These are phyloP conservation scores for Capsicum pubescens DNA, from an alignment of 257 asterid genomes.

Conservation along the genomic window DNA sequence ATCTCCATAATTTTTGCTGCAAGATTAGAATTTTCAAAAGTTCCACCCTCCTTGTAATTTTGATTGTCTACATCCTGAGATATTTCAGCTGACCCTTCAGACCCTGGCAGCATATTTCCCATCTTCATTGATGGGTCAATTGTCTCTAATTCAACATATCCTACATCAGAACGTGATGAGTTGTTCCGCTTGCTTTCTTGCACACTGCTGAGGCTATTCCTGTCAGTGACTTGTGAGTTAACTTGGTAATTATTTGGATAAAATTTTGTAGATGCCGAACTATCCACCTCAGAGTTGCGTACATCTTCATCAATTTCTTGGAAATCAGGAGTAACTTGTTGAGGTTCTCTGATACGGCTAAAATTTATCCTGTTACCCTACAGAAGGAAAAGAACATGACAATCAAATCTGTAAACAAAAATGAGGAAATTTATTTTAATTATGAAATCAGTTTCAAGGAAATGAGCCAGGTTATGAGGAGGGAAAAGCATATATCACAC, in stretches of 20 bases:
- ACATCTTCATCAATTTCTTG: slow-evolving; percentile 52
- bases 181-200: too few relatives aligned
- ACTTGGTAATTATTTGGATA: slow-evolving; percentile 65
- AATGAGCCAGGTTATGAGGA: slow-evolving; percentile 15
- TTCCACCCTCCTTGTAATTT: too few relatives aligned
- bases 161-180: too few relatives aligned
- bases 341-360: slow-evolving; percentile 61
- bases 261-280: slow-evolving; percentile 59
- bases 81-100: too few relatives aligned
- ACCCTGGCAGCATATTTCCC: too few relatives aligned
- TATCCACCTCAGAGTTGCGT: slow-evolving; percentile 56
- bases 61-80: too few relatives aligned
- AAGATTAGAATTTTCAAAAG: too few relatives aligned
- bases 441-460: slow-evolving; percentile 12
- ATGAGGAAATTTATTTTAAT: not conserved
- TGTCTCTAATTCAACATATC: too few relatives aligned
- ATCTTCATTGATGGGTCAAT: too few relatives aligned
- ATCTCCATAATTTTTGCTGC: too few relatives aligned
- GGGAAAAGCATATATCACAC: slow-evolving; percentile 8
- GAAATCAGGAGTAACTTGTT: slow-evolving; percentile 47
- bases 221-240: slow-evolving; percentile 69
- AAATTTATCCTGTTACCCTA: slow-evolving; percentile 78
- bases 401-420: not conserved
- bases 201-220: slow-evolving; percentile 66
- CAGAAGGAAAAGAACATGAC: slow-evolving; percentile 32